These are phyloP conservation scores for Penicillium chermesinum DNA, from an alignment of 495 filamentous ascomycete genomes.

Conservation along the genomic window DNA sequence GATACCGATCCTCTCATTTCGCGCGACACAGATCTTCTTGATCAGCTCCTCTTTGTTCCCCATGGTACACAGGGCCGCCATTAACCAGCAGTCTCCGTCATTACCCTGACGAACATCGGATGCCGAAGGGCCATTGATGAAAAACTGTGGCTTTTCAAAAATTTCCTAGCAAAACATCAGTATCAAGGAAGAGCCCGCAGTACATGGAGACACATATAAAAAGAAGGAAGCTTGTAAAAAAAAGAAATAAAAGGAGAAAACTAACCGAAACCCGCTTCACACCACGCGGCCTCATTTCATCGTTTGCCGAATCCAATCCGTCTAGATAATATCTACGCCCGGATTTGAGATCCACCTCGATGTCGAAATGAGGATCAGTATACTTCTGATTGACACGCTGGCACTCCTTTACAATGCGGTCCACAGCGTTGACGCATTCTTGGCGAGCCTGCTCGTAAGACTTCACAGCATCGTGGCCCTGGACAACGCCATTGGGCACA, in stretches of 20 bases:
- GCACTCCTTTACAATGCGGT: slow-evolving; percentile 79
- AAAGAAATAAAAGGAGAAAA: background rate
- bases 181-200: too few relatives aligned
- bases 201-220: too few relatives aligned
- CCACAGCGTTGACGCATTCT: slow-evolving; percentile 68
- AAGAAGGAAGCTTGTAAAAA: background rate
- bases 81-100: slow-evolving; percentile 88
- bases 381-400: slow-evolving; percentile 84
- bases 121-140: slow-evolving; percentile 73
- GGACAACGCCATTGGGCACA: slow-evolving; percentile 45
- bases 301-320: slow-evolving; percentile 45
- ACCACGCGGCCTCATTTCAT: slow-evolving; percentile 48
- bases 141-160: slow-evolving; percentile 83
- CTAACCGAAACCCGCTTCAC: slow-evolving; percentile 60
- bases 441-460: slow-evolving; percentile 70
- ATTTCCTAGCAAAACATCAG: slow-evolving; percentile 54
- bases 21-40: slow-evolving; percentile 75
- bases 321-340: slow-evolving; percentile 56
- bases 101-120: slow-evolving; percentile 75
- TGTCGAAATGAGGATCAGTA: slow-evolving; percentile 82
- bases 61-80: slow-evolving; percentile 80
- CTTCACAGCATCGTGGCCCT: slow-evolving; percentile 51
- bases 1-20: slow-evolving; percentile 75
- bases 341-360: slow-evolving; percentile 72
- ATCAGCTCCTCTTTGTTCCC: slow-evolving; percentile 76